Conservation (phyloP, 176 grass and related monocot genomes). For the Aegilops bicornis region DNA sequence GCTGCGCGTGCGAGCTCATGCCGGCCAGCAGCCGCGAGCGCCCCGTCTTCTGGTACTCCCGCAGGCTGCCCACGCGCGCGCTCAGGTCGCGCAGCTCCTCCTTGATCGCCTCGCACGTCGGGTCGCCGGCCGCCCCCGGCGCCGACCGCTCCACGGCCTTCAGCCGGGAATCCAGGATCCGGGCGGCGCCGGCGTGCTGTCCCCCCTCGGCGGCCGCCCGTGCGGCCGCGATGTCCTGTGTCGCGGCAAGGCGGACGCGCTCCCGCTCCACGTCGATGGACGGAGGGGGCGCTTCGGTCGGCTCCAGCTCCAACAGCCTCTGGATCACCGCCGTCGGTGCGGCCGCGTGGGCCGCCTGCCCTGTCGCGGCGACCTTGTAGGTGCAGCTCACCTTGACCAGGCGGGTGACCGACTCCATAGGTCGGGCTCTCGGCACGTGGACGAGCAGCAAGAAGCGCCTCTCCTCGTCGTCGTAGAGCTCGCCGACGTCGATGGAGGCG, state of each 20-base stretch:
- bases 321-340: slow-evolving; percentile 33
- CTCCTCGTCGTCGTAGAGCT: slow-evolving; percentile 84
- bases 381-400: slow-evolving; percentile 46
- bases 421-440: slow-evolving; percentile 34
- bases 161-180: slow-evolving; percentile 29
- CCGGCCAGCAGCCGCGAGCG: slow-evolving; percentile 55
- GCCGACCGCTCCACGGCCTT: slow-evolving; percentile 19
- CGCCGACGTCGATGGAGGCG: slow-evolving; percentile 58
- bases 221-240: slow-evolving; percentile 30
- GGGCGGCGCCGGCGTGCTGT: slow-evolving; percentile 20
- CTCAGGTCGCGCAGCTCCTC: slow-evolving; percentile 55
- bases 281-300: background rate
- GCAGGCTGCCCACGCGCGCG: slow-evolving; percentile 37
- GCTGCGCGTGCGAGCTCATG: slow-evolving; percentile 62
- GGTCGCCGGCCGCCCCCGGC: slow-evolving; percentile 25
- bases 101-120: slow-evolving; percentile 31
- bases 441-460: slow-evolving; percentile 71
- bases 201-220: slow-evolving; percentile 42
- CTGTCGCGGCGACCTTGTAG: slow-evolving; percentile 53
- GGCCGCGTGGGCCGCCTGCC: slow-evolving; percentile 18
- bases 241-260: slow-evolving; percentile 22
- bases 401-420: slow-evolving; percentile 7
- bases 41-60: slow-evolving; percentile 41
- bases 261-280: slow-evolving; percentile 51
- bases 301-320: slow-evolving; percentile 12